These are phyloP conservation scores for Didymella glomerata DNA, from an alignment of 2,329 filamentous ascomycete genomes.

Conservation along the genomic window DNA sequence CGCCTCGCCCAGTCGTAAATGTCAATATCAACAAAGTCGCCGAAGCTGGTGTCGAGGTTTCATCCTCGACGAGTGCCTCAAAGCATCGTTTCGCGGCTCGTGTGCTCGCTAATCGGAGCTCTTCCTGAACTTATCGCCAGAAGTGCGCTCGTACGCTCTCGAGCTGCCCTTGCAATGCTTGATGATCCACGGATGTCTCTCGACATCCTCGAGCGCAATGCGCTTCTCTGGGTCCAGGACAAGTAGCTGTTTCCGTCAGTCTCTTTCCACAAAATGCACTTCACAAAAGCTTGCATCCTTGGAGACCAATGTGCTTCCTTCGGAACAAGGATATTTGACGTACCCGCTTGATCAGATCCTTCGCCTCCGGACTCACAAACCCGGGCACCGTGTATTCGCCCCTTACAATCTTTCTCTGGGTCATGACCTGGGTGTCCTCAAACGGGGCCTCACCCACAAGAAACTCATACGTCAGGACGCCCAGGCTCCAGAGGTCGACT, in stretches of 20 bases:
- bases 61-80: not conserved
- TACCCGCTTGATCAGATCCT: constrained; percentile 90
- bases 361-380: constrained; percentile 89
- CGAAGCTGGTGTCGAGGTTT: not conserved
- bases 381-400: constrained; percentile 92
- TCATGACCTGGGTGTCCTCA: constrained; percentile 95
- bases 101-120: constrained; percentile 29
- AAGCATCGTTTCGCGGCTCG: not conserved
- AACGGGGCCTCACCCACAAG: constrained; percentile 95
- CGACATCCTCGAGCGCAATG: constrained; percentile 86
- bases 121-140: constrained; percentile 37
- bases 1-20: not conserved
- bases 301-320: no score
- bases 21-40: not conserved
- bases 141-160: constrained; percentile 45
- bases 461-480: constrained; percentile 96
- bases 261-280: no score
- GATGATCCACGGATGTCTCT: constrained; percentile 92
- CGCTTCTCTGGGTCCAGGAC: constrained; percentile 94
- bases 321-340: constrained; percentile 34
- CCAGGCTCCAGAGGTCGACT: constrained; percentile 95
- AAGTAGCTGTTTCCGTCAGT: constrained; percentile 59
- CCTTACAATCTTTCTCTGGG: constrained; percentile 84
- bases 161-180: constrained; percentile 77
- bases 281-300: no score